Percentiles rank a stretch among this genome's conserved stretches.
Evolutionary conservation across 2,329 filamentous ascomycete genomes (phyloP).

Genomic region (Phialemoniopsis sp.): DNA sequence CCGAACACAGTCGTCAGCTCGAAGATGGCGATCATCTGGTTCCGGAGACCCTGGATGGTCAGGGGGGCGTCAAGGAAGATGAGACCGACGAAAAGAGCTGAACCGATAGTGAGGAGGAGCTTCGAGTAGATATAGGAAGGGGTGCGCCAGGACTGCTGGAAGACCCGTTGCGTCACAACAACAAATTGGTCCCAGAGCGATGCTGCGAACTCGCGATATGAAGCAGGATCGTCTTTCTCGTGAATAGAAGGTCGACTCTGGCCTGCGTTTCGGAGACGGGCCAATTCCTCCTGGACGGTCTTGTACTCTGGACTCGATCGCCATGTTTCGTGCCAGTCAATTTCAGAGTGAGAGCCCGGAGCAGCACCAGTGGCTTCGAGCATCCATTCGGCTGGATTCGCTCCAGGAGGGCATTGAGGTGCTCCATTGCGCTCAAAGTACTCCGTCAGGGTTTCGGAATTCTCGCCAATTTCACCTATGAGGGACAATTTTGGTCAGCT

Average conservation of each 20-base stretch:
- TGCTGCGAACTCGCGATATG: constrained; percentile 63
- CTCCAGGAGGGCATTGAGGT: constrained; percentile 36
- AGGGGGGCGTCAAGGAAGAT: constrained; percentile 58
- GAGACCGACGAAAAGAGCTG: constrained; percentile 62
- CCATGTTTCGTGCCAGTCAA: constrained; percentile 27
- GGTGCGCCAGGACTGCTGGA: constrained; percentile 70
- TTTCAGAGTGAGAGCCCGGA: constrained; percentile 34
- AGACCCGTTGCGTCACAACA: constrained; percentile 57
- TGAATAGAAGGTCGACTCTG: constrained; percentile 8
- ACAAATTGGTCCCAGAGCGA: constrained; percentile 59
- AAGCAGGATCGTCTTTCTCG: constrained; percentile 25
- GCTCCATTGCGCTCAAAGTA: constrained; percentile 62
- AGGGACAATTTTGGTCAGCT: no score
- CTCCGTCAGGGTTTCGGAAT: constrained; percentile 40
- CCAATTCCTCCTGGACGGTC: constrained; percentile 13
- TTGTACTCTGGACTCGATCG: constrained; percentile 20
- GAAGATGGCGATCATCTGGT: constrained; percentile 67
- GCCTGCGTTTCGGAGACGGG: constrained; percentile 17
- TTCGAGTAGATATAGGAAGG: constrained; percentile 71
- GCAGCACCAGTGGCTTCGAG: constrained; percentile 29
- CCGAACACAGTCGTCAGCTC: constrained; percentile 66
- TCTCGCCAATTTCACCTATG: constrained; percentile 12
- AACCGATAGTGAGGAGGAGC: constrained; percentile 46
- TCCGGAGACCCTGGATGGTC: constrained; percentile 61
- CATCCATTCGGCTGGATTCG: no score